Evolutionary conservation across 2,329 filamentous ascomycete genomes (phyloP).

Genomic region (Arthrobotrys conoides): DNA sequence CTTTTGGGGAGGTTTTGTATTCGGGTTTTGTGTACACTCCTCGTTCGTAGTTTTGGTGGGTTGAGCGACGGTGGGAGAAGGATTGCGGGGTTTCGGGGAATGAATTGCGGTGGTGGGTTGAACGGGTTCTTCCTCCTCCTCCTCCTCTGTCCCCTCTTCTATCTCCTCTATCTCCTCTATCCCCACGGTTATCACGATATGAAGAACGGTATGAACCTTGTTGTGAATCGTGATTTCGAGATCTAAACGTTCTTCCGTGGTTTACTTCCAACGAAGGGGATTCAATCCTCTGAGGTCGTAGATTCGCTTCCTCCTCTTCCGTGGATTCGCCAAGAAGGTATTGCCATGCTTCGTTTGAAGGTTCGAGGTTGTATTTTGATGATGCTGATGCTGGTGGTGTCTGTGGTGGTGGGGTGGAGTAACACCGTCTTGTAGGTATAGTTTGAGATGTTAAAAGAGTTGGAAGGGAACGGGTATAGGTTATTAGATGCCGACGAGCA

Average conservation of each 20-base stretch:
- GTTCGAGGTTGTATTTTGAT: constrained; percentile 21
- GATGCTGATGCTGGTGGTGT: not conserved
- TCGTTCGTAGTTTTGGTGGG: not conserved
- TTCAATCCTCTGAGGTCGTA: not conserved
- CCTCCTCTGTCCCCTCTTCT: too few species aligned
- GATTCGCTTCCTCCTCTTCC: constrained; percentile 14
- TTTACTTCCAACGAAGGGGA: not conserved
- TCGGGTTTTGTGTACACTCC: not conserved
- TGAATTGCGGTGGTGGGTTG: not conserved
- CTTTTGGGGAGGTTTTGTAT: constrained; percentile 3
- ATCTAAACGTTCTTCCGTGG: not conserved
- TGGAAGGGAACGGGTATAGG: not conserved
- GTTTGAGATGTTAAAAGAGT: not conserved
- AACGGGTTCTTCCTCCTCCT: too few species aligned
- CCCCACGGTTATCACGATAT: not conserved
- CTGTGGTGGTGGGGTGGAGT: constrained; percentile 11
- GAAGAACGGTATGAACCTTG: not conserved
- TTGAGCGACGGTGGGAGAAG: constrained; percentile 1
- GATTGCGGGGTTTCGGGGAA: not conserved
- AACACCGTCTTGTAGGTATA: constrained; percentile 2
- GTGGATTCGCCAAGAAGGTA: constrained; percentile 22
- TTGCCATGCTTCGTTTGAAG: constrained; percentile 4
- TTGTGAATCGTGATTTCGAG: not conserved
- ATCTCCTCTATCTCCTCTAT: too few species aligned
- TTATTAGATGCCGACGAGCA: constrained; percentile 20